Percentiles rank a stretch among this genome's conserved stretches.
Evolutionary conservation across 768 basidiomycete genomes (phyloP).

Genomic region (Tulasnella sp.): DNA sequence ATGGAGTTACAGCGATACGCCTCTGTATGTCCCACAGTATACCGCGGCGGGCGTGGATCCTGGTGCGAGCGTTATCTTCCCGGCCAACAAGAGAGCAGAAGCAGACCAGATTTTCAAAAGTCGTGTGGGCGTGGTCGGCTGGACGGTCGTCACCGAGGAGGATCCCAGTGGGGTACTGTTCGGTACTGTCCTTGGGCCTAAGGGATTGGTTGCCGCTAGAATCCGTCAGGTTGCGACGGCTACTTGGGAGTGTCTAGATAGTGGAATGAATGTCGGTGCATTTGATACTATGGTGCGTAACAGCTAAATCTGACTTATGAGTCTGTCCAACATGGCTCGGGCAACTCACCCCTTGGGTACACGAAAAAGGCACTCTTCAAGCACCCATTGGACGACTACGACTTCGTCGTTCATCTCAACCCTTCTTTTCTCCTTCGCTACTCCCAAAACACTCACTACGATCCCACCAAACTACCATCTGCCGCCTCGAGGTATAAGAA

Average conservation of each 20-base stretch:
- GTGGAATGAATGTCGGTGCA: slow-evolving; percentile 38
- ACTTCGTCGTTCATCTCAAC: slow-evolving; percentile 71
- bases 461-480: slow-evolving; percentile 39
- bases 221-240: slow-evolving; percentile 65
- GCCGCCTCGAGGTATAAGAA: slow-evolving; percentile 37
- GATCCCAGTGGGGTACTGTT: slow-evolving; percentile 68
- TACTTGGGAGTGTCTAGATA: slow-evolving; percentile 48
- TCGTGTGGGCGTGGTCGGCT: slow-evolving; percentile 35
- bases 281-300: slow-evolving; percentile 49
- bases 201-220: slow-evolving; percentile 61
- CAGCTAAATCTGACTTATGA: not conserved
- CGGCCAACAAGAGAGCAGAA: slow-evolving; percentile 20
- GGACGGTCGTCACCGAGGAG: slow-evolving; percentile 69
- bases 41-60: slow-evolving; percentile 26
- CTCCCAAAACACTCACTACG: slow-evolving; percentile 52
- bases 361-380: slow-evolving; percentile 61
- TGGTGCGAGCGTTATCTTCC: slow-evolving; percentile 27
- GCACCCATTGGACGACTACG: slow-evolving; percentile 76
- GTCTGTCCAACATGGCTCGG: not conserved
- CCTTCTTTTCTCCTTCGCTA: slow-evolving; percentile 56
- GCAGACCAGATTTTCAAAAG: slow-evolving; percentile 26
- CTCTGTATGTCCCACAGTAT: slow-evolving; percentile 65
- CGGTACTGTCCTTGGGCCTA: slow-evolving; percentile 52
- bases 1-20: slow-evolving; percentile 59
- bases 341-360: slow-evolving; percentile 6